These are phyloP conservation scores for Helicocarpus griseus DNA, from an alignment of 2,329 filamentous ascomycete species.

Conservation along the genomic window DNA sequence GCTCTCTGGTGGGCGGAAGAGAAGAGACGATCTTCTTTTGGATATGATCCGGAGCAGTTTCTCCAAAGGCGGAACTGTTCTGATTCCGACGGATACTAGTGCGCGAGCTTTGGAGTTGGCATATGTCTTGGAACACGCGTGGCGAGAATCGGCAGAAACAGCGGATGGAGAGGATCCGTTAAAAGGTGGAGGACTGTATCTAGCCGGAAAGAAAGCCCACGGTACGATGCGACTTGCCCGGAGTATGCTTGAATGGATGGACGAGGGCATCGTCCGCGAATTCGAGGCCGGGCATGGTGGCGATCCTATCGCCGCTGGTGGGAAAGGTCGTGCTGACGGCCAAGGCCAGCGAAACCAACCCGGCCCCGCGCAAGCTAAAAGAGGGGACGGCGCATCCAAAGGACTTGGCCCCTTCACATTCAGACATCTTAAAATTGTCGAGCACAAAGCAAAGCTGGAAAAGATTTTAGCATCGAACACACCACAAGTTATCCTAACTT, in stretches of 20 bases:
- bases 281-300: conserved; percentile 57
- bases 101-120: conserved; percentile 87
- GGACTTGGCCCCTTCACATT: conserved; percentile 75
- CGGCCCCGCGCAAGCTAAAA: conserved; percentile 27
- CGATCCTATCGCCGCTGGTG: conserved; percentile 21
- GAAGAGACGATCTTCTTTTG: conserved; percentile 75
- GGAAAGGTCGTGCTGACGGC: conserved; percentile 30
- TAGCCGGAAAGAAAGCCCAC: conserved; percentile 77
- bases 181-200: conserved; percentile 53
- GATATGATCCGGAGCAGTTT: conserved; percentile 73
- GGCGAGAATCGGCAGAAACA: conserved; percentile 56
- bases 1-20: conserved; percentile 62
- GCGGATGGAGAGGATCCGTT: conserved; percentile 43
- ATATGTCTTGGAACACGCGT: conserved; percentile 86
- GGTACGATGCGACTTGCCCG: conserved; percentile 84
- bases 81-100: conserved; percentile 91
- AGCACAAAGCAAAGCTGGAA: conserved; percentile 70
- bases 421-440: conserved; percentile 70
- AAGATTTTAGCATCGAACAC: conserved; percentile 49
- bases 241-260: conserved; percentile 99
- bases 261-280: conserved; percentile 85
- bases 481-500: conserved; percentile 74
- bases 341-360: conserved; percentile 25
- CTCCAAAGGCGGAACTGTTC: conserved; percentile 72
- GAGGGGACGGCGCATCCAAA: conserved; percentile 28